Base-by-base conservation (phyloP, 768 basidiomycete genomes). In the Trametes cingulata region DNA sequence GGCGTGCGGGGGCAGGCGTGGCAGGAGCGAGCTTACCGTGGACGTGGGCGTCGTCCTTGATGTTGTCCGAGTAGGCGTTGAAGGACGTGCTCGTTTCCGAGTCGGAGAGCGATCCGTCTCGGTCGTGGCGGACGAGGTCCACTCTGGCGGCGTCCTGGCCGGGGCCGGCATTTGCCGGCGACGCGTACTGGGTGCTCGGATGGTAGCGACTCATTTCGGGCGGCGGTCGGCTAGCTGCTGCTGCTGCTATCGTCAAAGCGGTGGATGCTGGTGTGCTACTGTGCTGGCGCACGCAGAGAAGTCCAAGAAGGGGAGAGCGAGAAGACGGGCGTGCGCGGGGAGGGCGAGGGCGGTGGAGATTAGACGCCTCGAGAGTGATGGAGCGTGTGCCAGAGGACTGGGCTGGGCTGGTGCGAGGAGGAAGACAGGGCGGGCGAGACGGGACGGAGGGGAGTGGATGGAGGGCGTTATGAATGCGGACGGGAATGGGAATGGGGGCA, bases 71-170 rank as follows among this genome's bases (percentile, higher is more conserved):
- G 29, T 64, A 61, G 22, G 63, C 51, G 40, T 46, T 60, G 52
- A 63, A 50, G 51, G 51, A 56, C n/a, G 62, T 52, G 49, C 59
- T 52, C 43, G 63, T 54, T 61, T 86, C 85, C 58, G 85, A 85
- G 58, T 78, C 81, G 7, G 83, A 80, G 67, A 78, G 75, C 10
- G 85, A 86, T 54, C 76, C 79, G 51, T 75, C 67, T 20, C 68
- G 58, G 42, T 69, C 66, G 49, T 62, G 58, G 22, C 62, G 58
- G 15, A 39, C 49, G 52, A 25, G 43, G 45, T 59, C 59, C 14
- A 53, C 59, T 47, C 65, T 49, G 14, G 52, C 47, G 22, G 47
- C 17, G 27, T 53, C 59, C 57, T 57, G 52, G 24, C 39, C 48
- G 54, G 35, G 48, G 77, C 62, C 81, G 62, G 65, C 63, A 54